Conservation (phyloP, 1,284 basidiomycete species). For the Puccinia coronata region DNA sequence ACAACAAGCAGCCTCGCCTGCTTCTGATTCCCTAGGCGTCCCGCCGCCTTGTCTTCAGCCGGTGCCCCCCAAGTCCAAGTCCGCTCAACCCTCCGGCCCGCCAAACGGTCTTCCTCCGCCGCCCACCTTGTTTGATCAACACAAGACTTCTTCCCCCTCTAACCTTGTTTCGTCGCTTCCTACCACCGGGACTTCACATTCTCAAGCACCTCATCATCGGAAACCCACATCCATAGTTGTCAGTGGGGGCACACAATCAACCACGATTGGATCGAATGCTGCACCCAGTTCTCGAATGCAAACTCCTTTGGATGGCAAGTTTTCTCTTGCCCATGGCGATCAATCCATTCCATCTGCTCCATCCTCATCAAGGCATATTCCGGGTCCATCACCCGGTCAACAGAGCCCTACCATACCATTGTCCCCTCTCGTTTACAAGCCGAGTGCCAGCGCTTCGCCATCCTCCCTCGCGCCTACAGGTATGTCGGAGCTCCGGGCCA, state of each 20-base stretch:
- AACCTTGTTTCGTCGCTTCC: slow-evolving; percentile 6
- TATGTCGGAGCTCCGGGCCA: background rate
- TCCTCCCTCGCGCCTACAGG: background rate
- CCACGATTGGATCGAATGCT: background rate
- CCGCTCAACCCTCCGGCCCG: background rate
- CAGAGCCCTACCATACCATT: background rate
- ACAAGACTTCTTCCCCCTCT: slow-evolving; percentile 5
- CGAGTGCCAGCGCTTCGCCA: background rate
- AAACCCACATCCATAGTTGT: background rate
- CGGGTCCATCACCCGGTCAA: background rate
- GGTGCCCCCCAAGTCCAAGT: background rate
- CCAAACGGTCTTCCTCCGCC: background rate
- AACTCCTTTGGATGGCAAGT: background rate
- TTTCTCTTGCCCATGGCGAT: background rate
- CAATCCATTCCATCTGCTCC: slow-evolving; percentile 1
- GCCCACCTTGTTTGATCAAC: no score
- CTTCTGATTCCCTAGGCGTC: background rate
- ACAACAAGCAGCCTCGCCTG: background rate
- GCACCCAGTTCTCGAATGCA: background rate
- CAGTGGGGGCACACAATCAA: background rate
- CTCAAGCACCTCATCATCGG: background rate
- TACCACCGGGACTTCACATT: background rate
- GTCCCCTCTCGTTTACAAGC: slow-evolving; percentile 14
- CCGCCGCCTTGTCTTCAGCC: background rate
- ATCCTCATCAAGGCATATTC: slow-evolving; percentile 12